Base-by-base conservation (phyloP, 2,329 filamentous ascomycete species). In the Tolypocladium capitatum region DNA sequence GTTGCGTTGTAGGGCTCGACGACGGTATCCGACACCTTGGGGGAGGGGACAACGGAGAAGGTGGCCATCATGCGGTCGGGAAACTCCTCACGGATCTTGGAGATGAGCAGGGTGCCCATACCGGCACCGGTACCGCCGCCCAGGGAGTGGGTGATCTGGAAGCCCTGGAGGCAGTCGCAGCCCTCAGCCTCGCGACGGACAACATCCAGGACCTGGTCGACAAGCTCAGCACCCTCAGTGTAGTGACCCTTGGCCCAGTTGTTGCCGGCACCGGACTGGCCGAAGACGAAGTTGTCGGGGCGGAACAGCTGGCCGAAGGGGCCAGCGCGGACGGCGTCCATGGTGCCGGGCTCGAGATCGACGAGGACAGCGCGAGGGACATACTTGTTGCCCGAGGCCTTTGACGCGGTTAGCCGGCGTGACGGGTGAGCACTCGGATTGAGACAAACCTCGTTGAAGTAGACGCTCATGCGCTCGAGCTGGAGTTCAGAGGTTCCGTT, bases 241-340 rank as follows among this genome's bases (percentile, higher is more conserved):
- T 98, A 98, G 72, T 98, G 92, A 76, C 92, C 92, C 84, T 97
- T 98, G 73, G 92, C 92, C 92, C 92, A 98, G 84, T 97, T 97
- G 88, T 98, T 98, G 75, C 92, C 92, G 70, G 92, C 92, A 81
- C 92, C 91, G 63, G 92, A 97, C 78, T 97, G 92, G 63, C 92
- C 92, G 72, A 97, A 97, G 68, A 97, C 89, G 75, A 97, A 97
- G 85, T 97, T 98, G 78, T 98, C 92, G 68, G 92, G 92, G 58
- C 92, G 90, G 89, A 98, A 97, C 60, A 98, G 89, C 78, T 96
- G 86, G 62, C 92, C 92, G 70, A 97, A 97, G 58, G 92, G 92
- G 71, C 92, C 91, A 62, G 91, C 87, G 70, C 91, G 91, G 76
- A 98, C 91, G 60, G 92, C 92, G 64, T 98, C 92, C 91, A 97